Evolutionary conservation across 2,329 filamentous ascomycete species (phyloP).

Genomic region (Huntiella omanensis): DNA sequence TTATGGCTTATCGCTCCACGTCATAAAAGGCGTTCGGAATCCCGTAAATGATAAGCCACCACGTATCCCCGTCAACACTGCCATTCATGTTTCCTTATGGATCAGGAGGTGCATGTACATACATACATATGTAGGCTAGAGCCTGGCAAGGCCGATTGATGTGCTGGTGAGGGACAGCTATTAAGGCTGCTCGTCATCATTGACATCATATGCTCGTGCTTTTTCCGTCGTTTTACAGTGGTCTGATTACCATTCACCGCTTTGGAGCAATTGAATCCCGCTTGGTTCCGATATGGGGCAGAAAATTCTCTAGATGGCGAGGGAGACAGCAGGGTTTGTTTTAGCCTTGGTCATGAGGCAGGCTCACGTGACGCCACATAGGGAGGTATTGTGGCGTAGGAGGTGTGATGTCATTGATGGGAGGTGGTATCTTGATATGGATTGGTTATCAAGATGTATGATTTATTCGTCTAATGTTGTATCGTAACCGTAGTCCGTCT

Average conservation of each 20-base stretch:
- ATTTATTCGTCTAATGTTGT: slow-evolving; percentile 5
- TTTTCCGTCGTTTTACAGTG: neutral
- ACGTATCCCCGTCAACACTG: too few species aligned
- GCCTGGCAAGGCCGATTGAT: too few species aligned
- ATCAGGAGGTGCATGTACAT: too few species aligned
- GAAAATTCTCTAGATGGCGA: neutral
- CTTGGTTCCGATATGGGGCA: neutral
- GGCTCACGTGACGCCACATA: neutral
- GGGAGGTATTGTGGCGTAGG: neutral
- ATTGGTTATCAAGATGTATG: neutral
- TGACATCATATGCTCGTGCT: too few species aligned
- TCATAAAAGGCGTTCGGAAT: too few species aligned
- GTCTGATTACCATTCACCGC: neutral
- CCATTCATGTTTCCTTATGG: too few species aligned
- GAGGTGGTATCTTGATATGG: neutral
- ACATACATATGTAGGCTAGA: too few species aligned
- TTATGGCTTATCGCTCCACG: too few species aligned
- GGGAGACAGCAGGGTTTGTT: neutral
- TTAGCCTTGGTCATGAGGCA: slow-evolving; percentile 5
- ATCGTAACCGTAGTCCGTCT: neutral
- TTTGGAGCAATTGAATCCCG: neutral
- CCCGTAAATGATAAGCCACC: too few species aligned
- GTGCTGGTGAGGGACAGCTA: too few species aligned
- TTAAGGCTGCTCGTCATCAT: too few species aligned
- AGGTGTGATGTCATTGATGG: slow-evolving; percentile 1